Evolutionary conservation across 306 rosid species (phyloP), one percentile per base, ranked within the genome.

Genomic region (Adenanthera pavonina): DNA sequence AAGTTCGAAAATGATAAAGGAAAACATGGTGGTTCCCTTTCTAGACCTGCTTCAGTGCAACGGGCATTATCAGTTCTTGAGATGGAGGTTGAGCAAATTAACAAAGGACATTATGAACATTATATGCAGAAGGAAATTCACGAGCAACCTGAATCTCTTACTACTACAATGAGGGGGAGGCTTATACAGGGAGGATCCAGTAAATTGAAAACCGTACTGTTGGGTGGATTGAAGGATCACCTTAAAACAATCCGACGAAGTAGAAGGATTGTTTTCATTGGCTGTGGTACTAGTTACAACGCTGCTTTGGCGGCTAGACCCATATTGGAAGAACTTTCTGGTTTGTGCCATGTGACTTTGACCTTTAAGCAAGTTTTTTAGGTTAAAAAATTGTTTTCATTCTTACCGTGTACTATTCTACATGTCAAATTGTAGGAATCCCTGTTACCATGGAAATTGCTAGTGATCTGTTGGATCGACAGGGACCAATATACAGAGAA

Each of bases 381-480:
- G 73, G 76, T 80, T 71, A 25, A 66, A 76, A 80, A 41, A 35
- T 25, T 44, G 7, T 73, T 48, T 76, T 79, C 44, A 34, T 75
- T 72, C 57, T 77, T 48, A 48, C 47, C 52, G 16, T 69, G 82
- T 72, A 83, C 66, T 76, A 53, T 86, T 69, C 51, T 65, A 34
- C 76, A 43, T 71, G 52, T 70, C 72, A 79, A 83, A 64, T 78
- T 88, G 56, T 87, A 95, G 99, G 98, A 69, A 79, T 95, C 77
- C 98, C 99, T 68, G 99, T 95, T 80, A 93, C 97, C 38, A 95
- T 95, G 99, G 99, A 95, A 92, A 85, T 95, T 80, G 99, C 99
- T 44, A 95, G 99, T 89, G 99, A 95, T 88, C 86, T 95, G 56
- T 85, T 95, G 93, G 99, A 95, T 82, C 90, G 97, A 76, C 97